Evolutionary conservation across 768 basidiomycete genomes (phyloP).

Genomic region (Nidularia pulvinata): DNA sequence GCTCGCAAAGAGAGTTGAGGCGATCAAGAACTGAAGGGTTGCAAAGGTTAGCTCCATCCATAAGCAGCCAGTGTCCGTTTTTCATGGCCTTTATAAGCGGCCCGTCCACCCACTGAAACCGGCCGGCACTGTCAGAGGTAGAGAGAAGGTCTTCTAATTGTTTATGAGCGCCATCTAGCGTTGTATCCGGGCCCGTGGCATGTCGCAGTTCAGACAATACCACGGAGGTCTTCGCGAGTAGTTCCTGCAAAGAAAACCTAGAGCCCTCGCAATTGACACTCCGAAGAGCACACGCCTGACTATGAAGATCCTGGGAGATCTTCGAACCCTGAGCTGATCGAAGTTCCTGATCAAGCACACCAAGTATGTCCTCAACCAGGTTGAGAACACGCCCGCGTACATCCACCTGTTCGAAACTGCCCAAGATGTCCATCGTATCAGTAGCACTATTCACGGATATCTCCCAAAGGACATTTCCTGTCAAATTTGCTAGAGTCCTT

Average conservation of each 20-base stretch:
- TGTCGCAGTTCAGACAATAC: constrained; percentile 8
- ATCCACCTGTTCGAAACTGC: constrained; percentile 94
- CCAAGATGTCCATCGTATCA: constrained; percentile 92
- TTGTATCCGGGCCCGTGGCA: neutral
- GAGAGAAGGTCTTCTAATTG: constrained; percentile 15
- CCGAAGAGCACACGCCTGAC: constrained; percentile 7
- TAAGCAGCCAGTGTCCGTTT: constrained; percentile 84
- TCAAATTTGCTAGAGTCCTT: constrained; percentile 64
- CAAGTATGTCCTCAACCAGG: constrained; percentile 37
- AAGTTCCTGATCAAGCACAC: constrained; percentile 31
- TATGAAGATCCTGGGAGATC: constrained; percentile 7
- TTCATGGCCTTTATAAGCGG: constrained; percentile 87
- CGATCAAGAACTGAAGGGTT: constrained; percentile 95
- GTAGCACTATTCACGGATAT: constrained; percentile 83
- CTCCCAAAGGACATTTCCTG: constrained; percentile 70
- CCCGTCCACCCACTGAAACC: constrained; percentile 96
- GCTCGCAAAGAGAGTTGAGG: constrained; percentile 95
- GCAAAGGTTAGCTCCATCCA: constrained; percentile 95
- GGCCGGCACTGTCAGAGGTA: constrained; percentile 34
- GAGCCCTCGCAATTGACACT: neutral
- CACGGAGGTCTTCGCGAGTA: constrained; percentile 9
- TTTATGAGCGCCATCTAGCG: constrained; percentile 1
- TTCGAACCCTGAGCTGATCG: constrained; percentile 31
- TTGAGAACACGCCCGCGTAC: constrained; percentile 31
- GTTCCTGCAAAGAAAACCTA: constrained; percentile 1